A percentile compares a stretch with the other conserved stretches of the same genome.
phyloP scores from a whole-genome alignment of 2,329 filamentous ascomycete genomes.

The Alternaria ventricosa region DNA sequence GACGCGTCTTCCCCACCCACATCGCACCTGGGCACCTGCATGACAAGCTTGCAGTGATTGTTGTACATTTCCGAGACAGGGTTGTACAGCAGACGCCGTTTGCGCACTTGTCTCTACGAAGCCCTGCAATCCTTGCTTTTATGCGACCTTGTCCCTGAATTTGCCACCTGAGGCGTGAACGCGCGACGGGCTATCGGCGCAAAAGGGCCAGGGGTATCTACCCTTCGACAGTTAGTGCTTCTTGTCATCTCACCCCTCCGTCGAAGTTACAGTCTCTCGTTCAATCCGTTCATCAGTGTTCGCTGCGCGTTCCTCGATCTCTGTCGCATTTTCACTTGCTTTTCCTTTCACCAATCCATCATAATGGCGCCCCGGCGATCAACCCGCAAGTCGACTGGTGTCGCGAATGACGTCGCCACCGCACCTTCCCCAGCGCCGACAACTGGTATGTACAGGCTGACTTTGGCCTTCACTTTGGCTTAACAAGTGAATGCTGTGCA shows the following conservation, averaged over 20 bases:
- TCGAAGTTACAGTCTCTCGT: constrained; percentile 7
- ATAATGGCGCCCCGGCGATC: constrained; percentile 36
- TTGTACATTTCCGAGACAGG: background rate
- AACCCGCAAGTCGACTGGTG: constrained; percentile 28
- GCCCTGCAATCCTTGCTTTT: background rate
- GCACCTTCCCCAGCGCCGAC: background rate
- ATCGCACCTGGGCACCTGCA: background rate
- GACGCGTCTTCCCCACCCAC: constrained; percentile 10
- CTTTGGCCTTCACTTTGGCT: background rate
- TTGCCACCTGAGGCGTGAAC: constrained; percentile 37
- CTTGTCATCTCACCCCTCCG: constrained; percentile 7
- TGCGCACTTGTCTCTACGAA: background rate
- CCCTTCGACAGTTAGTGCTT: constrained; percentile 23
- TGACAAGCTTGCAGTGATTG: background rate
- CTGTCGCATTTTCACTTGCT: background rate
- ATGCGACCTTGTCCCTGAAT: constrained; percentile 12
- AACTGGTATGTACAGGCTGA: constrained; percentile 7
- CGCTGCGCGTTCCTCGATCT: background rate
- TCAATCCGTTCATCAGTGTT: background rate
- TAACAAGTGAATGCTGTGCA: background rate
- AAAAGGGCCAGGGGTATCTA: constrained; percentile 26
- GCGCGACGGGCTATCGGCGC: constrained; percentile 35
- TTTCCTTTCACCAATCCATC: constrained; percentile 1
- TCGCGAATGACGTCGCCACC: constrained; percentile 13
- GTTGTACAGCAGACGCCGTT: background rate